Conservation (phyloP, 345 rosid genomes). For the Leavenworthia alabamica region DNA sequence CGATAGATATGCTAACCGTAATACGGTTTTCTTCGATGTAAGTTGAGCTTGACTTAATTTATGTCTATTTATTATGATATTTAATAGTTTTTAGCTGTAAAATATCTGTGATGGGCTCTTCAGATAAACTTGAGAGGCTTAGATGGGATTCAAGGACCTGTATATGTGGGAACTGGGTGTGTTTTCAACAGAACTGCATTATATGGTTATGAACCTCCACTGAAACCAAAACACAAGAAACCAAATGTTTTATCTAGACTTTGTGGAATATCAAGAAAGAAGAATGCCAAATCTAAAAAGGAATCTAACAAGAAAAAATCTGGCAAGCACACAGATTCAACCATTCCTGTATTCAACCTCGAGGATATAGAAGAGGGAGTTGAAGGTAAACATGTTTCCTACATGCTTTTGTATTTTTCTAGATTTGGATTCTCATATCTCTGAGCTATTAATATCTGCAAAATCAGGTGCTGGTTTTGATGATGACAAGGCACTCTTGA, state of each 20-base stretch:
- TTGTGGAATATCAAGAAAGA: conserved; percentile 76
- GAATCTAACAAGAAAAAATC: conserved; percentile 76
- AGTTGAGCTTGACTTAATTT: conserved; percentile 28
- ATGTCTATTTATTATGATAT: not conserved
- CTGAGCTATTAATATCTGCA: not conserved
- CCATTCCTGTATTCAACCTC: conserved; percentile 73
- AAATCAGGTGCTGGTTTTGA: conserved; percentile 78
- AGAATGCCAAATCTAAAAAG: conserved; percentile 62
- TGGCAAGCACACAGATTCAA: conserved; percentile 68
- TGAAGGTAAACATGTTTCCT: conserved; percentile 49
- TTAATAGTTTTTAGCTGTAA: not conserved
- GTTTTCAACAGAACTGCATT: conserved; percentile 91
- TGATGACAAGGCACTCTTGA: conserved; percentile 79
- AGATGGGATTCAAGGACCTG: conserved; percentile 98
- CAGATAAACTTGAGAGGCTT: conserved; percentile 94
- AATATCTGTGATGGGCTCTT: conserved; percentile 6
- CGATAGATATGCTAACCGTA: conserved; percentile 85
- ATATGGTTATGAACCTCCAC: conserved; percentile 91
- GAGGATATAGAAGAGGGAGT: conserved; percentile 96
- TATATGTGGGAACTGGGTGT: conserved; percentile 96
- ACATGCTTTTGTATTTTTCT: not conserved
- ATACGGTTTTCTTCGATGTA: conserved; percentile 93
- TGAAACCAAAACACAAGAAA: conserved; percentile 74
- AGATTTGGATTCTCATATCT: not conserved
- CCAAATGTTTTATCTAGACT: conserved; percentile 64